Base-by-base conservation (phyloP, 2,329 filamentous ascomycete species). In the Teratosphaeriaceae sp. region DNA sequence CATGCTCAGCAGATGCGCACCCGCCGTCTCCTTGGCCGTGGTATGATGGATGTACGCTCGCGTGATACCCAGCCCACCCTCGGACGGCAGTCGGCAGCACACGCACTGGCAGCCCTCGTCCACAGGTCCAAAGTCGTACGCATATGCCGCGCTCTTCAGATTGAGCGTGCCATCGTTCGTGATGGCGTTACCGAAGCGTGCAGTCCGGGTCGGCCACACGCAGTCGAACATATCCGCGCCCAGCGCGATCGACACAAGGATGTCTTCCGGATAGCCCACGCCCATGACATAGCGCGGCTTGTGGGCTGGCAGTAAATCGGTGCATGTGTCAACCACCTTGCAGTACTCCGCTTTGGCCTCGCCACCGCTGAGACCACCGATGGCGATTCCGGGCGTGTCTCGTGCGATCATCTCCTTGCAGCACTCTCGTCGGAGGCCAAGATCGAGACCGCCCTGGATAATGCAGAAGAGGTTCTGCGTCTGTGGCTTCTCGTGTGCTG, bases 281-380 rank as follows among this genome's bases (percentile, higher is more conserved):
- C 92, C 92, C 94, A 98, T 98, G 44, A 98, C 90, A 68, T 98
- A 98, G 62, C 92, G 78, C n/a, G 92, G 92, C 67, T 98, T 98
- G 48, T 85, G 72, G 45, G 90, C 84, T 0, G 94, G 94, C 15
- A 98, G 73, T 45, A 95, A 66, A 23, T 73, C 77, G 1, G 92
- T 97, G 64, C 92, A 97, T 2, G 87, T 82, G 46, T 81, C 76
- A 20, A 97, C 89, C 18, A 64, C 92, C 58, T 80, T 80, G 67
- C 92, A 98, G 61, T 90, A 98, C 57, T 92, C 85, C 20, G 79
- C 76, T 66, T 98, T 98, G 13, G 87, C 92, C 68, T 98, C 94
- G 41, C 94, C 92, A 43, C 92, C 94, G 51, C 87, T 94, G 16
- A 98, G 71, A 0, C 92, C 92, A 22, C 94, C 92, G 56, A 98